A percentile compares a stretch with the other conserved stretches of the same genome.
Evolutionary conservation across 345 rosid species (phyloP).

Genomic region (Bruguiera parviflora): DNA sequence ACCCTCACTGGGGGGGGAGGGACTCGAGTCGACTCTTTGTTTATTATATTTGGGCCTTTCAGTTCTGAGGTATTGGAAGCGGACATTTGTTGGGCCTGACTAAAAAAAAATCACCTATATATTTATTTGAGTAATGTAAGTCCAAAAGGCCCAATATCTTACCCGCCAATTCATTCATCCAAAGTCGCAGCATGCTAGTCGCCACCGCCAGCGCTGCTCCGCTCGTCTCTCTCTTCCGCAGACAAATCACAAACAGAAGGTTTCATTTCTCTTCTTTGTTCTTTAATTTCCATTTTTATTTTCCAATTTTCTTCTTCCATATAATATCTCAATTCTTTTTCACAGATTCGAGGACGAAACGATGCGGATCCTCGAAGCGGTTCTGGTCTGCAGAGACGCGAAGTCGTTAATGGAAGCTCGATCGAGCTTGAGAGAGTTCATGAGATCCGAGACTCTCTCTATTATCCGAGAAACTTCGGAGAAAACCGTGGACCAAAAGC

Average conservation of each 20-base stretch:
- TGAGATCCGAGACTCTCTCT: conserved; percentile 47
- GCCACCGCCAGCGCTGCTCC: too few relatives aligned
- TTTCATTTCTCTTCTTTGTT: conserved; percentile 13
- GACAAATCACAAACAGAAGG: conserved; percentile 50
- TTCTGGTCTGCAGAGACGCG: conserved; percentile 51
- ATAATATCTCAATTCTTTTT: conserved; percentile 2
- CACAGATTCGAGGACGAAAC: conserved; percentile 58
- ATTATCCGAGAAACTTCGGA: conserved; percentile 39
- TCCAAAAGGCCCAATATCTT: not conserved
- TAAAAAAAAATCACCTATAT: too few relatives aligned
- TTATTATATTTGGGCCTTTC: too few relatives aligned
- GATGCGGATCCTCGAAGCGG: conserved; percentile 53
- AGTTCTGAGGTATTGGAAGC: too few relatives aligned
- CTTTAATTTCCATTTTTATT: not conserved
- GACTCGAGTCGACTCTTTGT: too few relatives aligned
- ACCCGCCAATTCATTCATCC: conserved; percentile 9
- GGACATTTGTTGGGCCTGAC: too few relatives aligned
- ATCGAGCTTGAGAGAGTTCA: conserved; percentile 40
- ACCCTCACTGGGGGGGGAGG: too few relatives aligned
- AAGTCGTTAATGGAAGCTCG: conserved; percentile 40
- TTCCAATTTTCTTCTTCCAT: not conserved
- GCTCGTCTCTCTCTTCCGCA: conserved; percentile 38
- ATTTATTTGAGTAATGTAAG: too few relatives aligned
- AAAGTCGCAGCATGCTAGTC: not conserved
- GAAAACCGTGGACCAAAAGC: conserved; percentile 48